Base-by-base conservation (phyloP, 2,329 filamentous ascomycete genomes). In the Tolypocladium tundrense region DNA sequence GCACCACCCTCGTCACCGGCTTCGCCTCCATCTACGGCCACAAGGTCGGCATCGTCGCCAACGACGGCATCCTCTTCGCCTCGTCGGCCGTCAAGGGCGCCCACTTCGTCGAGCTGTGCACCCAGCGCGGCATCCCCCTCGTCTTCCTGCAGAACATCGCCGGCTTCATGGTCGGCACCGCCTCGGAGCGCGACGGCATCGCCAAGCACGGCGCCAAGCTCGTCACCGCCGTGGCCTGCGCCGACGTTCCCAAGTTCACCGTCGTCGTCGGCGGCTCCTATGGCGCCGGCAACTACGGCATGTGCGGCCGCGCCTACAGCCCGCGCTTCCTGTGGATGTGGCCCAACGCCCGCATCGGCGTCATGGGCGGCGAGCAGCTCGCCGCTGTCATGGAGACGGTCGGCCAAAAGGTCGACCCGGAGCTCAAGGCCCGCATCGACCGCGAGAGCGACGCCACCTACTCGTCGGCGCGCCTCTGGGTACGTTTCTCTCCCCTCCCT, bases 121-220 rank as follows among this genome's bases (percentile, higher is more conserved):
- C 88, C 37, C 91, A 97, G 73, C 88, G 94, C 58, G 86, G 90
- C 57, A 89, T 97, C 58, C 93, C 94, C 1, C 79, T 97, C 11
- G 81, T 97, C 55, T 97, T 97, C 75, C 77, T 99, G 24, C 94
- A 99, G 72, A 97, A 99, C 73, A 97, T 99, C 70, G 88, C 87
- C 7, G 94, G 94, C 50, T 99, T 99, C 82, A 99, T 99, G 94
- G 94, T 99, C 39, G 94, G 94, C 50, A 83, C 85, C 21, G 90
- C 94, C 66, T 91, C 93, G 0, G 94, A 99, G 75, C 88, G 88
- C 57, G 93, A 93, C 56, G 94, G 94, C 14, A 97, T 99, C 65
- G 94, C 94, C 57, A 97, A 97, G 80, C 95, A 97, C 68, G 94
- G 94, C 45, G 94, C 94, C 7, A 97, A 99, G 76, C 84, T 99